Evolutionary conservation across 2,329 filamentous ascomycete genomes (phyloP).

Genomic region (Dothiorella sarmentorum): DNA sequence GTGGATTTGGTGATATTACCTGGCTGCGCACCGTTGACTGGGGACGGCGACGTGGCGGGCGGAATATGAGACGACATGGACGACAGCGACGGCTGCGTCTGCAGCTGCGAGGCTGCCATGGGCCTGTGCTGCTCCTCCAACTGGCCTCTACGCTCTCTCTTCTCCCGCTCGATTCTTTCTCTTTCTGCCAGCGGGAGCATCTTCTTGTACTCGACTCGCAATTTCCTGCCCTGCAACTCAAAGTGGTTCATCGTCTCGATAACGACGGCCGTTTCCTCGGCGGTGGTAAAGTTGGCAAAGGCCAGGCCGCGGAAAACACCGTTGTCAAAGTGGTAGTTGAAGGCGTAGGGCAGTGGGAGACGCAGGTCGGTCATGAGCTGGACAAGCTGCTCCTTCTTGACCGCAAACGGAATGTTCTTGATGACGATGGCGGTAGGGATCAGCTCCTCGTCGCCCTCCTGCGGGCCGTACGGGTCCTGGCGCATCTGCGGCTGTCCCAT

Average conservation of each 20-base stretch:
- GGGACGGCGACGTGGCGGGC: conserved; percentile 62
- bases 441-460: conserved; percentile 72
- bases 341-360: conserved; percentile 91
- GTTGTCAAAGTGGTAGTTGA: conserved; percentile 99
- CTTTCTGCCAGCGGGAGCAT: conserved; percentile 95
- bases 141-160: conserved; percentile 91
- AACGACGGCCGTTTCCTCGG: conserved; percentile 87
- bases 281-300: conserved; percentile 96
- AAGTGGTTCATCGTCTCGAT: conserved; percentile 95
- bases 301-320: conserved; percentile 93
- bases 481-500: conserved; percentile 29
- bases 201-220: conserved; percentile 98
- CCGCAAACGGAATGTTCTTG: conserved; percentile 98
- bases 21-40: conserved; percentile 59
- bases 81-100: conserved; percentile 82
- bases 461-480: conserved; percentile 44
- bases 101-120: conserved; percentile 61
- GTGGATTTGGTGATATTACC: conserved; percentile 36
- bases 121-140: conserved; percentile 93
- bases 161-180: conserved; percentile 94
- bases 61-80: conserved; percentile 62
- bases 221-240: conserved; percentile 88
- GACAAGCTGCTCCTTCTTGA: conserved; percentile 93
- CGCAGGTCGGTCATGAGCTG: conserved; percentile 92
- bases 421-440: conserved; percentile 98